phyloP scores from a whole-genome alignment of 1,139 yeast species.

The Suhomyces bolitotheri region DNA sequence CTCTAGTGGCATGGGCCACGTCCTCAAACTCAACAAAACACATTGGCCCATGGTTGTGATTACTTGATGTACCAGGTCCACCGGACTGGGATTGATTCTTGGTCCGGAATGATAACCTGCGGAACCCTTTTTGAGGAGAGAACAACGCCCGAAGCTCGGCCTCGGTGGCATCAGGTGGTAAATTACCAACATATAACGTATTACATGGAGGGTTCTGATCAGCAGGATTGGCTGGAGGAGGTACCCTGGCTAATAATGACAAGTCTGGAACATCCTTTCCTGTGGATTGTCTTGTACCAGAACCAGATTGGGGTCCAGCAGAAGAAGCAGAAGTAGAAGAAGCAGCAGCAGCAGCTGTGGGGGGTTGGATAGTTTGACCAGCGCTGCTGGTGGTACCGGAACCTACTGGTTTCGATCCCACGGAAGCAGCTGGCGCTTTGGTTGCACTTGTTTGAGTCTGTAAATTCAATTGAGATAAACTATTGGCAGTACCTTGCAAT shows the following conservation, averaged over 20 bases:
- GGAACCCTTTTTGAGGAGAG: slow-evolving; percentile 87
- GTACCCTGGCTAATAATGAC: slow-evolving; percentile 71
- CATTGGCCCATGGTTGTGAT: slow-evolving; percentile 89
- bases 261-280: slow-evolving; percentile 62
- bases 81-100: slow-evolving; percentile 50
- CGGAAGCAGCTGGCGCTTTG: slow-evolving; percentile 3
- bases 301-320: slow-evolving; percentile 3
- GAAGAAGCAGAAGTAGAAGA: slow-evolving; percentile 1
- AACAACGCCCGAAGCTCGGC: slow-evolving; percentile 86
- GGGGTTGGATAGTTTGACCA: background rate
- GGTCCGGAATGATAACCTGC: slow-evolving; percentile 85
- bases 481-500: slow-evolving; percentile 6
- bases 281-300: slow-evolving; percentile 1
- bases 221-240: slow-evolving; percentile 98
- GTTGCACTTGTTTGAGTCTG: slow-evolving; percentile 8
- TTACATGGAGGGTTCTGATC: slow-evolving; percentile 99
- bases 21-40: slow-evolving; percentile 98
- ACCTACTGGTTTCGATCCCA: background rate
- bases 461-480: slow-evolving; percentile 8
- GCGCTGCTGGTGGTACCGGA: background rate
- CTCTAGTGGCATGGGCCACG: slow-evolving; percentile 89
- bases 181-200: slow-evolving; percentile 91
- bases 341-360: slow-evolving; percentile 1
- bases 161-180: slow-evolving; percentile 97
- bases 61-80: slow-evolving; percentile 25